Percentiles rank a stretch among this genome's conserved stretches.
Conservation (phyloP, 192 early-diverging fungal genomes). For the Coemansia furcata region DNA sequence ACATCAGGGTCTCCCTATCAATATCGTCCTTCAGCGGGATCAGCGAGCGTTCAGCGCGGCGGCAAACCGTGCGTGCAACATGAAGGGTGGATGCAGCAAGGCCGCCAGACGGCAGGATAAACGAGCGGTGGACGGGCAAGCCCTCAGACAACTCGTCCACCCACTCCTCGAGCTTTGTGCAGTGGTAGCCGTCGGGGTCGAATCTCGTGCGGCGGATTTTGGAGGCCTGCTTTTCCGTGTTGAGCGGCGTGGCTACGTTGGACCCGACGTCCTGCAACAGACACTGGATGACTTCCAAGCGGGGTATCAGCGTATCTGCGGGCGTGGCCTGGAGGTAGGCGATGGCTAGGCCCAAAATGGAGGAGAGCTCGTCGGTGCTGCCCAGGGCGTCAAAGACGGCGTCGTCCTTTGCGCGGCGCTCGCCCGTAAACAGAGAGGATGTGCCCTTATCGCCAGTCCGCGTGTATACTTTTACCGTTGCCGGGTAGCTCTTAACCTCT, state of each 20-base stretch:
- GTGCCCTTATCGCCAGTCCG: constrained; percentile 92
- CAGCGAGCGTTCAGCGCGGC: constrained; percentile 82
- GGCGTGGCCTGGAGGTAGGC: constrained; percentile 21
- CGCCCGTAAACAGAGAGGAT: constrained; percentile 85
- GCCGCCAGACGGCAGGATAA: constrained; percentile 92
- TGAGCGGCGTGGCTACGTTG: constrained; percentile 87
- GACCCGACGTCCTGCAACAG: constrained; percentile 85
- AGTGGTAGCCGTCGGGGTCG: constrained; percentile 65
- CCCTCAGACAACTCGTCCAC: constrained; percentile 73
- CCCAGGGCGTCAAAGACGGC: constrained; percentile 90
- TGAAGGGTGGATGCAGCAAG: constrained; percentile 77
- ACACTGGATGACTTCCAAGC: constrained; percentile 76
- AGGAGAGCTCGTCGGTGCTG: constrained; percentile 82
- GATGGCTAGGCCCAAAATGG: constrained; percentile 51
- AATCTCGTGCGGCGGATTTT: constrained; percentile 73
- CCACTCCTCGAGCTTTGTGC: constrained; percentile 72
- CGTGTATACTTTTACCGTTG: constrained; percentile 79
- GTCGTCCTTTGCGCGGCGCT: constrained; percentile 85
- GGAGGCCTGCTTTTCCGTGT: constrained; percentile 50
- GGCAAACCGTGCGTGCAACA: constrained; percentile 78
- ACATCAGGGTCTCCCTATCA: constrained; percentile 28
- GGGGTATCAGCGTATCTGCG: constrained; percentile 19
- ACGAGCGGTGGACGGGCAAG: constrained; percentile 75
- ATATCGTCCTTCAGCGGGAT: constrained; percentile 63
- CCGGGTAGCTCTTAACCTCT: constrained; percentile 48